These are phyloP conservation scores for Spathaspora arborariae DNA, from an alignment of 805 yeast genomes.

Conservation along the genomic window DNA sequence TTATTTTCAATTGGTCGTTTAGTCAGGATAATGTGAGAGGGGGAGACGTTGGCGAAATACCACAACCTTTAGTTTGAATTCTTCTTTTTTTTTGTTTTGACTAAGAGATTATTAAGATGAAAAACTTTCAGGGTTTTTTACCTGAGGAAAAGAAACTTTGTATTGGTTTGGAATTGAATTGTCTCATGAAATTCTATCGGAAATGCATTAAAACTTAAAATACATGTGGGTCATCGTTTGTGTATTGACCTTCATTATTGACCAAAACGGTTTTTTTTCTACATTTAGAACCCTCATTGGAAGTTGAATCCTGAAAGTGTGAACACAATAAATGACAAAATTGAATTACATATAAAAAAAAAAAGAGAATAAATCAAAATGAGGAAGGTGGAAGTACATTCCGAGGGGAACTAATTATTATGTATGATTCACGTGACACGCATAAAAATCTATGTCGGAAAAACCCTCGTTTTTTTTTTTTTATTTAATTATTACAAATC, in stretches of 20 bases:
- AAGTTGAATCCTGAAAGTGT: neutral
- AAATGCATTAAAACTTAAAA: neutral
- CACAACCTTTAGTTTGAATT: neutral
- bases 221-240: neutral
- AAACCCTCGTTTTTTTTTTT: neutral
- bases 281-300: neutral
- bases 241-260: neutral
- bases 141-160: too few species aligned
- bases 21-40: neutral
- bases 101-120: neutral
- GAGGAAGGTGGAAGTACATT: neutral
- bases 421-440: neutral
- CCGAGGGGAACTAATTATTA: neutral
- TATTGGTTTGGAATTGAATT: too few species aligned
- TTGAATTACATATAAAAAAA: neutral
- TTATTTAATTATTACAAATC: neutral
- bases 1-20: neutral
- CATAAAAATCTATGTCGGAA: neutral
- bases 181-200: neutral
- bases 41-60: neutral
- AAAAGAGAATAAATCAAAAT: neutral
- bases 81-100: neutral
- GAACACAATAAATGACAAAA: neutral
- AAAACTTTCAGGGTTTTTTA: too few species aligned
- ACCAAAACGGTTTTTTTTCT: neutral